Evolutionary conservation across 345 rosid genomes (phyloP), one percentile per base, ranked within the genome.

Genomic region (Combretum micranthum): DNA sequence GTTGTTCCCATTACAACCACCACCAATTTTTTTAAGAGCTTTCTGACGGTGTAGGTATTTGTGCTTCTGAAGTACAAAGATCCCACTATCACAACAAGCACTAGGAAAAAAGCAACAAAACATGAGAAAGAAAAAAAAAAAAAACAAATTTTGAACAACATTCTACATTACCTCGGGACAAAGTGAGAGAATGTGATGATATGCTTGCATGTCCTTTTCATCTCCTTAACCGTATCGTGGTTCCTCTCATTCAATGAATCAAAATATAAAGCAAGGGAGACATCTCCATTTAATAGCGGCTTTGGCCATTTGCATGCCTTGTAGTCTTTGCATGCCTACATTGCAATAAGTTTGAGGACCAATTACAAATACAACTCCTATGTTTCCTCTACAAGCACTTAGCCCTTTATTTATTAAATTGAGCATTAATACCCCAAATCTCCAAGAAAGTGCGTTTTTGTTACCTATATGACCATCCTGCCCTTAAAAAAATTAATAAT

Each of bases 161-260:
- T 72, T 44, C 20, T 15, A n/a, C 19, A 43, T 46, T 66, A 84
- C 90, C 87, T 73, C 19, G 91, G 91, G 64, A 84, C 66, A 57
- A 84, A 84, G 72, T 84, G 91, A 52, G 91, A 81, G 57, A 84
- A 81, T 23, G 87, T 71, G 55, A 84, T 77, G 46, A 84, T 71
- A 44, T 81, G 81, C 48, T 60, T 56, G 42, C 85, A 77, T 4
- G 65, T 64, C 47, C 59, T 71, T 66, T 62, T 68, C 53, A 84
- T 75, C 62, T 57, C 64, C 56, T 77, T 50, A 44, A 74, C 64
- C 11, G 16, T 44, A 44, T 72, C 75, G 19, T 59, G 64, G 52
- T 84, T 73, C 39, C 57, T 62, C 39, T 74, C 71, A 53, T 84
- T 84, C 74, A 81, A 69, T 2, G 66, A 72, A 72, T 84, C 90